phyloP scores from a whole-genome alignment of 176 grass and related monocot genomes.

The Phoenix dactylifera region DNA sequence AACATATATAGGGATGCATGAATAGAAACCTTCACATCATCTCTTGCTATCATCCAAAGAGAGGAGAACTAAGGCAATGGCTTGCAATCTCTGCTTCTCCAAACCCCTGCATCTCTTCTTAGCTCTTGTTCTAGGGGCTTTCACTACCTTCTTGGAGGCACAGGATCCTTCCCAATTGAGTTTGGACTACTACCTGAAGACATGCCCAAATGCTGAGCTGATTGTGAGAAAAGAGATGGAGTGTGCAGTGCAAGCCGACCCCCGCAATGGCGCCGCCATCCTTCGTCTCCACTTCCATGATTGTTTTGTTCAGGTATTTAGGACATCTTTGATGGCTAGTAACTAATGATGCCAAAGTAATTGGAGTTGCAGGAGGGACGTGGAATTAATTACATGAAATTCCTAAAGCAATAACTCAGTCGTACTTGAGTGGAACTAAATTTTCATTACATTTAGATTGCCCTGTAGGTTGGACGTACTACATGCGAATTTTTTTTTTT shows the following conservation, averaged over 20 bases:
- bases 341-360: no score
- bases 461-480: no score
- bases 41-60: not conserved
- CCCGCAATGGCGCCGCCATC: constrained; percentile 60
- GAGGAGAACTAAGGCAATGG: not conserved
- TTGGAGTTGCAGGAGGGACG: no score
- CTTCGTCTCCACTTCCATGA: constrained; percentile 95
- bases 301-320: constrained; percentile 78
- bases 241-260: constrained; percentile 47
- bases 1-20: constrained; percentile 27
- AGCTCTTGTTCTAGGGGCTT: constrained; percentile 16
- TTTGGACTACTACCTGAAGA: constrained; percentile 75
- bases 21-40: not conserved
- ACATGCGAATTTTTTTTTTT: no score
- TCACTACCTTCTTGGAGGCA: constrained; percentile 17
- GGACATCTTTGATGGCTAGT: no score
- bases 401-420: no score
- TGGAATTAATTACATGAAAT: no score
- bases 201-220: constrained; percentile 51
- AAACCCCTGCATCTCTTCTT: constrained; percentile 1
- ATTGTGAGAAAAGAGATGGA: constrained; percentile 83
- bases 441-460: no score
- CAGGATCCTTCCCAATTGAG: constrained; percentile 61
- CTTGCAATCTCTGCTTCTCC: not conserved
- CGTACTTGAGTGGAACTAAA: no score